Percentiles rank a stretch among this genome's conserved stretches.
Evolutionary conservation across 257 asterid species (phyloP).

Genomic region (Gentiana dahurica): DNA sequence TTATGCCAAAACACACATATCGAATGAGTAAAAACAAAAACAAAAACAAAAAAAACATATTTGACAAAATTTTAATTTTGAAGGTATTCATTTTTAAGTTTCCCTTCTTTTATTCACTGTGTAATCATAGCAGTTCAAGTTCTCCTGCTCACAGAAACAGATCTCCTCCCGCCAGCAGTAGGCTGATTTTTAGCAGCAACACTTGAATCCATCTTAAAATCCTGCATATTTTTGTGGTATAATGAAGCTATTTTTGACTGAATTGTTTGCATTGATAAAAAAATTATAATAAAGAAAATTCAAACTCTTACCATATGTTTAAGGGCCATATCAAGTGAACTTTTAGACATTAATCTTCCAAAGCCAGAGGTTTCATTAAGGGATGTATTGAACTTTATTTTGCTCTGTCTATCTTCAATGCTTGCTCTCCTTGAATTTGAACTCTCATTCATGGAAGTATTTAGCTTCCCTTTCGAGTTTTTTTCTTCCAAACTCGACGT

Average conservation of each 20-base stretch:
- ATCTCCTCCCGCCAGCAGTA: conserved; percentile 3
- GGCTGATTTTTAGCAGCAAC: not conserved
- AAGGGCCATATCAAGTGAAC: conserved; percentile 37
- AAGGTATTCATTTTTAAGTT: too few relatives aligned
- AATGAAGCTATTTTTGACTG: too few relatives aligned
- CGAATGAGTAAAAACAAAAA: too few relatives aligned
- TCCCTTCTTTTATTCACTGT: too few relatives aligned
- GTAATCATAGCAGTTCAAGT: too few relatives aligned
- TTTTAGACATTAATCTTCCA: conserved; percentile 45
- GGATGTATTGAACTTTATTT: conserved; percentile 28
- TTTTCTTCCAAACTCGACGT: conserved; percentile 29
- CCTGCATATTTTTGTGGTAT: not conserved
- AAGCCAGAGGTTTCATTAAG: conserved; percentile 46
- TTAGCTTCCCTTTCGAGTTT: conserved; percentile 17
- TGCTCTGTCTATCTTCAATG: conserved; percentile 23
- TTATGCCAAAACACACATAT: too few relatives aligned
- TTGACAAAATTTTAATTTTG: too few relatives aligned
- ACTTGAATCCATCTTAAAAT: conserved; percentile 6
- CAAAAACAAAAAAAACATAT: too few relatives aligned
- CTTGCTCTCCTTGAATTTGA: conserved; percentile 24
- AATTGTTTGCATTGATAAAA: not conserved
- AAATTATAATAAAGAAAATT: not conserved
- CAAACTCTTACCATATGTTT: conserved; percentile 14
- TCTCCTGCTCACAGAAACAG: conserved; percentile 9
- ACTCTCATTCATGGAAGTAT: conserved; percentile 18